Base-by-base conservation (phyloP, 192 early-diverging fungal genomes). In the Allomyces javanicus region DNA sequence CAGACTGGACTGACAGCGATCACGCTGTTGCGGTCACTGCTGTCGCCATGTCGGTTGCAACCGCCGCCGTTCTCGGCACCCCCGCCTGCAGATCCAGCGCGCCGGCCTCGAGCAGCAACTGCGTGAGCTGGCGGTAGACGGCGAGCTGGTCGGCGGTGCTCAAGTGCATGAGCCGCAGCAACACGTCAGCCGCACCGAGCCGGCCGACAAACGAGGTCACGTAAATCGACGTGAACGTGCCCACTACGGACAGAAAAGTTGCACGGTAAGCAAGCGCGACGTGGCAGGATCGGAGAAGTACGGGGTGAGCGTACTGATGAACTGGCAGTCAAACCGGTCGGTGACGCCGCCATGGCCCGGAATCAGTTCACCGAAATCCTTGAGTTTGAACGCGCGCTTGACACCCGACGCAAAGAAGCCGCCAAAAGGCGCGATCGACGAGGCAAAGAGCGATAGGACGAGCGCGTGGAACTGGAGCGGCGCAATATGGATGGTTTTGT, bases 301-400 rank as follows among this genome's bases (percentile, higher is more conserved):
- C 33, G 9, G 5, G 33, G 9, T 7, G 5, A 40, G 9, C 33
- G 7, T 40, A 40, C 33, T 97, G 65, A 98, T 74, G 71, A 98
- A 93, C 79, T 98, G 95, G 72, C 95, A 98, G 72, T 98, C 93
- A 81, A 98, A 93, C 25, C 95, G 85, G 76, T 98, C 95, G 0
- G 95, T 96, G 26, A 96, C 80, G 26, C 95, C 95, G 68, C 95
- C 95, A 67, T 98, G 95, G 24, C 95, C 95, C 9, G 95, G 95
- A 67, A 98, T 98, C 43, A 86, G 91, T 71, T 94, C 85, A 12
- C 91, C 89, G 77, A 94, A 98, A 72, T 98, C 95, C 73, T 97
- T 96, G 73, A 95, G 87, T 63, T 94, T 91, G 78, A 98, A 94
- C 1, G 95, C 95, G 27, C 95, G 81, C 75, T 98, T 98, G 66